These are phyloP conservation scores for Solanum neorickii DNA, from an alignment of 257 asterid species.

Conservation along the genomic window DNA sequence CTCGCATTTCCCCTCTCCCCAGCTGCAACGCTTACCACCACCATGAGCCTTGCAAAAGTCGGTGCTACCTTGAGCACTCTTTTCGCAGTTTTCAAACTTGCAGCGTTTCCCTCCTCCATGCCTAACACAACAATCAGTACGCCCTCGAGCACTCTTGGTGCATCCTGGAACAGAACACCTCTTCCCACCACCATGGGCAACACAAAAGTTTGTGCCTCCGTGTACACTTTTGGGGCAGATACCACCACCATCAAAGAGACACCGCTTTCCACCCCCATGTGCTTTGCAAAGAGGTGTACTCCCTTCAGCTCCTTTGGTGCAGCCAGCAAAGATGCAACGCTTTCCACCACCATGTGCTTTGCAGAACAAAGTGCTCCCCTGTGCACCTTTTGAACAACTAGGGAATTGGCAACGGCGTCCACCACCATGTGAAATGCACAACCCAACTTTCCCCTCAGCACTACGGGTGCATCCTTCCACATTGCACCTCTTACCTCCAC, in stretches of 20 bases:
- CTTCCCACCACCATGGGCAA: constrained; percentile 93
- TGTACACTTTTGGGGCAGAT: constrained; percentile 93
- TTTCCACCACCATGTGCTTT: constrained; percentile 96
- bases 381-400: constrained; percentile 66
- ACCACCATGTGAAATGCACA: constrained; percentile 91
- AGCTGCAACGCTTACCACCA: constrained; percentile 84
- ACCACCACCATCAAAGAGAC: constrained; percentile 82
- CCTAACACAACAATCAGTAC: constrained; percentile 73
- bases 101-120: constrained; percentile 96
- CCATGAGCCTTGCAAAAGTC: constrained; percentile 96
- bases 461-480: constrained; percentile 77
- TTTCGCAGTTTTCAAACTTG: constrained; percentile 65
- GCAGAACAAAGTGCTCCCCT: constrained; percentile 75
- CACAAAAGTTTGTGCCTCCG: constrained; percentile 84
- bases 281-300: constrained; percentile 91
- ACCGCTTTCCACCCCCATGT: constrained; percentile 95
- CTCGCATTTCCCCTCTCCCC: constrained; percentile 78
- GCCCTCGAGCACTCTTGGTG: constrained; percentile 87
- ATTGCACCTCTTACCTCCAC: constrained; percentile 89
- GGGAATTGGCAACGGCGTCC: constrained; percentile 67
- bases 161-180: constrained; percentile 69
- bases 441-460: constrained; percentile 84
- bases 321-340: constrained; percentile 73
- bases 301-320: constrained; percentile 90
- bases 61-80: constrained; percentile 93